These are phyloP conservation scores for Phialophora expanda DNA, from an alignment of 2,329 filamentous ascomycete species.

Conservation along the genomic window DNA sequence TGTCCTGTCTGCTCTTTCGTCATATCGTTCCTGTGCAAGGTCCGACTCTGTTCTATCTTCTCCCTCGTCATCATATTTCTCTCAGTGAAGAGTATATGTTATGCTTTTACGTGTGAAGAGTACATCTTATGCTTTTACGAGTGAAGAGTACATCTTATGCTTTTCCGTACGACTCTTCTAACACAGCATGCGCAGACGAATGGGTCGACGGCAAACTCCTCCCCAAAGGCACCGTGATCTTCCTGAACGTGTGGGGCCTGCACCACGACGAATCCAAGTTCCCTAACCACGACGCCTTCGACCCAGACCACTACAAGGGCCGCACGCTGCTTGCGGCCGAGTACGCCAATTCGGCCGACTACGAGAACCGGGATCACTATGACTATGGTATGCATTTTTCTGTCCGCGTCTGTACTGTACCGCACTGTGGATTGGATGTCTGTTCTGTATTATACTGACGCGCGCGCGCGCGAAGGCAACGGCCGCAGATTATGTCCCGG, in stretches of 20 bases:
- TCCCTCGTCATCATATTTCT: too few relatives aligned
- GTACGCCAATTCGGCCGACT: constrained; percentile 45
- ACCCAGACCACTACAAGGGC: constrained; percentile 47
- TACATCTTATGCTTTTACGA: too few relatives aligned
- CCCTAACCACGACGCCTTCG: constrained; percentile 48
- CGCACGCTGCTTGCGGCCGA: constrained; percentile 43
- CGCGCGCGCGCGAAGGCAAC: neutral
- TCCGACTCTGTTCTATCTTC: constrained; percentile 32
- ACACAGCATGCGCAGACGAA: constrained; percentile 42
- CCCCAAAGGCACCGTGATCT: constrained; percentile 53
- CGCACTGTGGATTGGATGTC: too few relatives aligned
- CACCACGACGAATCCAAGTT: constrained; percentile 47
- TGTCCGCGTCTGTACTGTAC: too few relatives aligned
- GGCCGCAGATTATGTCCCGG: constrained; percentile 45
- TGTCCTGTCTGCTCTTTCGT: constrained; percentile 17
- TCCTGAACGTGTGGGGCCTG: constrained; percentile 57
- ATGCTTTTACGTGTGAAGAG: too few relatives aligned
- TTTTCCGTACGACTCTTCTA: too few relatives aligned
- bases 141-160: too few relatives aligned
- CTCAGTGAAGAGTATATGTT: too few relatives aligned
- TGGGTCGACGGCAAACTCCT: constrained; percentile 52
- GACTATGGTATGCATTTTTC: constrained; percentile 33
- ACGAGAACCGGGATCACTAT: constrained; percentile 45
- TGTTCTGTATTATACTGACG: neutral
- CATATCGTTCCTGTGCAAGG: too few relatives aligned